A percentile compares a stretch with the other conserved stretches of the same genome.
Evolutionary conservation across 2,329 filamentous ascomycete genomes (phyloP).

Genomic region (Claviceps sp.): DNA sequence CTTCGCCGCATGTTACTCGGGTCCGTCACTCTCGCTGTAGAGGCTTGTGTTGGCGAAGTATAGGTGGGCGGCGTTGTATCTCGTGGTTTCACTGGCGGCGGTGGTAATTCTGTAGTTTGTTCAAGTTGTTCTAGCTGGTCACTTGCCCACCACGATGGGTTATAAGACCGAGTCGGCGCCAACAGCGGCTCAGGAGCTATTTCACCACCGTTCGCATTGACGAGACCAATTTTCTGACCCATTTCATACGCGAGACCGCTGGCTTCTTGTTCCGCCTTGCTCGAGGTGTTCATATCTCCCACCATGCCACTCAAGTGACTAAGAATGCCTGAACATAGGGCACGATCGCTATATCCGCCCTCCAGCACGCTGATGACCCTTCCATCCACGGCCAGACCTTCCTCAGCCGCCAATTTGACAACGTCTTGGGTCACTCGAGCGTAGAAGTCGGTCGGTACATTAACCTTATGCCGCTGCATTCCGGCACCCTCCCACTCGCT

Average conservation of each 20-base stretch:
- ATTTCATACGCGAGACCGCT: constrained; percentile 45
- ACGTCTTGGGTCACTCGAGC: constrained; percentile 80
- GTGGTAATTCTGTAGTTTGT: constrained; percentile 34
- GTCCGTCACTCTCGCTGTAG: constrained; percentile 63
- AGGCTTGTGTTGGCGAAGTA: constrained; percentile 78
- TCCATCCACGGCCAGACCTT: constrained; percentile 63
- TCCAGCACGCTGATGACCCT: constrained; percentile 87
- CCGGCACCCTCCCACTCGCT: constrained; percentile 85
- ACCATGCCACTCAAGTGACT: constrained; percentile 81
- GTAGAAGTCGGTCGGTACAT: constrained; percentile 94
- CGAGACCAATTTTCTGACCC: constrained; percentile 34
- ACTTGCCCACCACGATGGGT: constrained; percentile 59
- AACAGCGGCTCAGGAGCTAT: constrained; percentile 5
- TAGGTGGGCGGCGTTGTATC: constrained; percentile 55
- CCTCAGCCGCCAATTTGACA: constrained; percentile 67
- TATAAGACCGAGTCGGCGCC: constrained; percentile 34
- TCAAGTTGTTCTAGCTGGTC: constrained; percentile 58
- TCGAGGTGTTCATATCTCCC: constrained; percentile 31
- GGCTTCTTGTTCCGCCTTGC: constrained; percentile 17
- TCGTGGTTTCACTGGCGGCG: constrained; percentile 39
- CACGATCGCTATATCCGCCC: constrained; percentile 89
- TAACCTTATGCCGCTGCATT: constrained; percentile 93
- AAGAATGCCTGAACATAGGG: constrained; percentile 73
- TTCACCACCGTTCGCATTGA: constrained; percentile 19
- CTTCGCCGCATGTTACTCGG: constrained; percentile 52